phyloP scores from a whole-genome alignment of 352 stramenopile species.

The Phytophthora melonis region DNA sequence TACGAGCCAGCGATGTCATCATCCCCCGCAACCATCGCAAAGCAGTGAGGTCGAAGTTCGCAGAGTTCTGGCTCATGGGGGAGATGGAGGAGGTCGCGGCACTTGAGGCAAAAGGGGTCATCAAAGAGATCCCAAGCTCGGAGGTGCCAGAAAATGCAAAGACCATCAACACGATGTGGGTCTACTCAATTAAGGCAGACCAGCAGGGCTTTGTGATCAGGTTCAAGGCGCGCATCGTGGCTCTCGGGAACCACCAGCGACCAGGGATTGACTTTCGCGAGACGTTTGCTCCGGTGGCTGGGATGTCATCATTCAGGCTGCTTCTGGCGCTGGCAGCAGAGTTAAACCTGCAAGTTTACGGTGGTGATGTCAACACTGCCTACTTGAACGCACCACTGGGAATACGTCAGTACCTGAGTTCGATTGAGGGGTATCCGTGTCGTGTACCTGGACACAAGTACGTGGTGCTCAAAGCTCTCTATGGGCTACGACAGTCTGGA shows the following conservation, averaged over 20 bases:
- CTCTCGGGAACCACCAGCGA: conserved; percentile 5
- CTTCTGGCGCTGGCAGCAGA: conserved; percentile 10
- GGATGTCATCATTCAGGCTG: conserved; percentile 15
- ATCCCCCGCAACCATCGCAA: no score
- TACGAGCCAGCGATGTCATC: no score
- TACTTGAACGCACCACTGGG: no score
- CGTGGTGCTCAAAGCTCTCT: no score
- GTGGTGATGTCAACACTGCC: no score
- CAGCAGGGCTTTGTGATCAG: conserved; percentile 9
- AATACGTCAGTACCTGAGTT: no score
- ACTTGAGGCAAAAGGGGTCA: not conserved
- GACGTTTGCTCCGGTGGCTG: not conserved
- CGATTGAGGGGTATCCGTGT: no score
- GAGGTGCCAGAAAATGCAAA: conserved; percentile 2
- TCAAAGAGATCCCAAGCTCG: not conserved
- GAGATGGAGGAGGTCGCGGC: no score
- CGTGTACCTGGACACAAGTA: no score
- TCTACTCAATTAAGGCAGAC: conserved; percentile 15
- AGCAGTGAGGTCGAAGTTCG: no score
- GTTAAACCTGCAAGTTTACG: not conserved
- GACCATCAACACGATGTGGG: conserved; percentile 20
- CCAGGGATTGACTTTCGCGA: conserved; percentile 12
- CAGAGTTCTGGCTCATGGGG: no score
- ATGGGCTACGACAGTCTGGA: no score
- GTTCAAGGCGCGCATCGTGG: conserved; percentile 1